Evolutionary conservation across 169 alveolate genomes (phyloP).

Genomic region (Plasmodium cynomolgi): DNA sequence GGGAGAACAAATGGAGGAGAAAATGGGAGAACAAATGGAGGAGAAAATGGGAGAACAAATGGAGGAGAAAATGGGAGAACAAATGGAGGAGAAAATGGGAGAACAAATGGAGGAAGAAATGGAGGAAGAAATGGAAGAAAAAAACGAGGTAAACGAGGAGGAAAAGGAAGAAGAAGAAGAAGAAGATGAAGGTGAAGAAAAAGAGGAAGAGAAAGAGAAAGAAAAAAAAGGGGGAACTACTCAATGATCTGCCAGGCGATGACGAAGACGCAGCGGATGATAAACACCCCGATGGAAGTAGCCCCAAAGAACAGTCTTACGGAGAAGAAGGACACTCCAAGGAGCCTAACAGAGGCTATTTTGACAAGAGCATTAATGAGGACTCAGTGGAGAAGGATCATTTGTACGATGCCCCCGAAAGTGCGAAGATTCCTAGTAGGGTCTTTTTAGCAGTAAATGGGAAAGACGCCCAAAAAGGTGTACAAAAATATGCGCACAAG

Average conservation of each 20-base stretch:
- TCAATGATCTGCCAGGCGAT: neutral
- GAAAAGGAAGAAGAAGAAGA: neutral
- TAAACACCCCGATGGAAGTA: neutral
- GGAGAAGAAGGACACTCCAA: neutral
- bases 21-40: neutral
- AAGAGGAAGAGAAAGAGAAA: neutral
- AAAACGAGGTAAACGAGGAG: neutral
- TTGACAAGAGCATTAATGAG: neutral
- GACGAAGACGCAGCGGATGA: neutral
- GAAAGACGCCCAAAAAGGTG: neutral
- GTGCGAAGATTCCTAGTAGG: neutral
- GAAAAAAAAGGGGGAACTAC: neutral
- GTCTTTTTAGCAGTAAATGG: neutral
- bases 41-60: neutral
- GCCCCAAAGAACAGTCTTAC: neutral
- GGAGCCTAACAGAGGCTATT: slow-evolving; percentile 2
- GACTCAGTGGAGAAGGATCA: neutral
- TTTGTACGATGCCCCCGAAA: neutral
- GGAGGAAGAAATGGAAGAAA: no score
- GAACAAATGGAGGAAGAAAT: neutral
- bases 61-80: neutral
- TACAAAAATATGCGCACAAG: neutral
- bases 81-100: neutral
- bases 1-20: neutral
- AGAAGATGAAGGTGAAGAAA: no score